Percentiles rank a stretch among this genome's conserved stretches.
Evolutionary conservation across 1,284 basidiomycete genomes (phyloP).

Genomic region (Ustilago cynodontis): DNA sequence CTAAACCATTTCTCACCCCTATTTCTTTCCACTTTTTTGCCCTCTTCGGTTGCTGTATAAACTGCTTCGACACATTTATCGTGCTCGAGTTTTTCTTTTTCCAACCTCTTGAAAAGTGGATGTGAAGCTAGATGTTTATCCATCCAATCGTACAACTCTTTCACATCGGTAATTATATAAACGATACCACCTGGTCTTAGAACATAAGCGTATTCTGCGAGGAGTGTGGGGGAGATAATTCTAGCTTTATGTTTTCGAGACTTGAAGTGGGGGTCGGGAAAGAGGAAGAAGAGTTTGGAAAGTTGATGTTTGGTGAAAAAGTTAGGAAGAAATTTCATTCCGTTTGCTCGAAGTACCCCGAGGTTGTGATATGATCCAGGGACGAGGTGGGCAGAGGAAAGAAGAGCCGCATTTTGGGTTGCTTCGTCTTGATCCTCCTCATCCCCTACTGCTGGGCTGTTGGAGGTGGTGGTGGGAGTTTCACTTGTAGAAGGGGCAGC

Average conservation of each 20-base stretch:
- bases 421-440: slow-evolving; percentile 66
- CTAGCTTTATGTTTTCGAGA: slow-evolving; percentile 94
- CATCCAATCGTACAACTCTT: slow-evolving; percentile 97
- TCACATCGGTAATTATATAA: slow-evolving; percentile 98
- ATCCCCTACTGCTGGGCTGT: slow-evolving; percentile 13
- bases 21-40: slow-evolving; percentile 95
- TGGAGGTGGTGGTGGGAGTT: neutral
- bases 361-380: slow-evolving; percentile 84
- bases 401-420: slow-evolving; percentile 30
- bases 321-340: slow-evolving; percentile 99
- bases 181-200: slow-evolving; percentile 90
- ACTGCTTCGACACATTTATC: slow-evolving; percentile 71
- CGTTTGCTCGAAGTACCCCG: slow-evolving; percentile 92
- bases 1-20: slow-evolving; percentile 88
- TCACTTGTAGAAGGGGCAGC: too few relatives aligned
- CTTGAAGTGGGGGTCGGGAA: slow-evolving; percentile 99
- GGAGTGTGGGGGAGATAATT: slow-evolving; percentile 92
- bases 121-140: slow-evolving; percentile 84
- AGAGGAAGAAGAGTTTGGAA: slow-evolving; percentile 92
- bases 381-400: slow-evolving; percentile 58
- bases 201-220: slow-evolving; percentile 92
- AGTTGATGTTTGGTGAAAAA: slow-evolving; percentile 89
- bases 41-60: slow-evolving; percentile 80
- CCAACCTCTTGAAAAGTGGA: slow-evolving; percentile 85
- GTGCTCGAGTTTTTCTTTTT: slow-evolving; percentile 76